These are phyloP conservation scores for Apiotrichum laibachii DNA, from an alignment of 1,284 basidiomycete species.

Conservation along the genomic window DNA sequence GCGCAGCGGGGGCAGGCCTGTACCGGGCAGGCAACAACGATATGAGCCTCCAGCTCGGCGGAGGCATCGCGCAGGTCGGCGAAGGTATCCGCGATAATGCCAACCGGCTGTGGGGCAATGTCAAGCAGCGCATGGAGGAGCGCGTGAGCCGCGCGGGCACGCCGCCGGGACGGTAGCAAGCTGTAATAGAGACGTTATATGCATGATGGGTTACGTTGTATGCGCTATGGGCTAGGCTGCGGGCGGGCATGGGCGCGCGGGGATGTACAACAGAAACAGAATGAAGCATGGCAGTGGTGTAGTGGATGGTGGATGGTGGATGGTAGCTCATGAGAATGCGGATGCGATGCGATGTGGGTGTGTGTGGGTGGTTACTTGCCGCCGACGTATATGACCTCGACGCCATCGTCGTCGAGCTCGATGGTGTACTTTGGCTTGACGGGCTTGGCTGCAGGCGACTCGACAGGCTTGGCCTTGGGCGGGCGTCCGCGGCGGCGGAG, in stretches of 20 bases:
- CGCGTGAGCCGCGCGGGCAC: slow-evolving; percentile 64
- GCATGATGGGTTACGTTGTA: background rate
- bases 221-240: background rate
- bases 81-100: slow-evolving; percentile 62
- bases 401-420: slow-evolving; percentile 7
- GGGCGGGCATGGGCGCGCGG: too few species aligned
- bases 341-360: too few species aligned
- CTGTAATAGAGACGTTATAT: background rate
- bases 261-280: background rate
- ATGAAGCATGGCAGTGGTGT: background rate
- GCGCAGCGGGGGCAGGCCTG: slow-evolving; percentile 71
- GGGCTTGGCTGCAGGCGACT: background rate
- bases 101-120: slow-evolving; percentile 77
- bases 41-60: slow-evolving; percentile 69
- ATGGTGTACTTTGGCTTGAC: background rate
- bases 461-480: background rate
- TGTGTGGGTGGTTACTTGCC: background rate
- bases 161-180: slow-evolving; percentile 22
- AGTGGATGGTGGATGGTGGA: background rate
- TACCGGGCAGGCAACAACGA: slow-evolving; percentile 68
- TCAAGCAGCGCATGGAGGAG: slow-evolving; percentile 85
- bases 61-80: slow-evolving; percentile 62
- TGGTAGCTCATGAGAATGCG: background rate
- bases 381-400: slow-evolving; percentile 10
- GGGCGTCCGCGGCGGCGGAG: background rate